Evolutionary conservation across 176 grass and related monocot genomes (phyloP).

Genomic region (Rhipidocladum racemiflorum): DNA sequence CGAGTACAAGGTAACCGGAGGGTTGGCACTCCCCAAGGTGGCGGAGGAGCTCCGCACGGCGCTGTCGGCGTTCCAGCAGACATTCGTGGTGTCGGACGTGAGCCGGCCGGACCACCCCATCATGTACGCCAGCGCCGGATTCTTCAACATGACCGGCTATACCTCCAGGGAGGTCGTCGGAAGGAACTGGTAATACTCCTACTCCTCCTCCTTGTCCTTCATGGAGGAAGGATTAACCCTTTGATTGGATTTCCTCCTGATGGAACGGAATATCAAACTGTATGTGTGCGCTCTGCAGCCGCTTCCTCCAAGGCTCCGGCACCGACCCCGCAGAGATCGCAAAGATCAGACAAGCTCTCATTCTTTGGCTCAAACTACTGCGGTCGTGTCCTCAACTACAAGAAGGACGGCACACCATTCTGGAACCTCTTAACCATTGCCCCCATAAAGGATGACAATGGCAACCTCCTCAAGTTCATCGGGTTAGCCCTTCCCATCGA

Average conservation of each 20-base stretch:
- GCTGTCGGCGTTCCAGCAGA: conserved; percentile 74
- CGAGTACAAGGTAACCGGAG: background rate
- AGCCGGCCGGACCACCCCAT: conserved; percentile 56
- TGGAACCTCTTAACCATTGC: conserved; percentile 92
- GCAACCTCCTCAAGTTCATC: conserved; percentile 84
- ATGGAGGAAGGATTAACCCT: no score
- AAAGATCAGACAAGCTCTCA: conserved; percentile 76
- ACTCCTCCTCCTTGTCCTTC: background rate
- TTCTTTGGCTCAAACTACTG: conserved; percentile 71
- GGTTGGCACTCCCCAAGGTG: conserved; percentile 38
- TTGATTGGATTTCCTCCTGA: background rate
- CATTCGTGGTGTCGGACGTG: conserved; percentile 72
- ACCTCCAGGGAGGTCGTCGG: conserved; percentile 65
- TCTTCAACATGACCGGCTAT: conserved; percentile 82
- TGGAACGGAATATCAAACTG: background rate
- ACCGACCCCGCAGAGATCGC: conserved; percentile 69
- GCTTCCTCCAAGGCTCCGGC: conserved; percentile 78
- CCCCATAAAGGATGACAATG: conserved; percentile 92
- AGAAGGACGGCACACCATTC: conserved; percentile 87
- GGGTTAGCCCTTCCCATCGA: conserved; percentile 49
- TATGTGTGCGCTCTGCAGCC: conserved; percentile 27
- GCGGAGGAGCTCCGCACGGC: conserved; percentile 72
- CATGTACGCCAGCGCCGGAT: conserved; percentile 71
- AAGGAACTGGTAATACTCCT: conserved; percentile 48
- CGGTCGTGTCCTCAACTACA: conserved; percentile 84